Percentiles rank a stretch among this genome's conserved stretches.
phyloP scores from a whole-genome alignment of 768 basidiomycete species.

The Boletus huronensis region DNA sequence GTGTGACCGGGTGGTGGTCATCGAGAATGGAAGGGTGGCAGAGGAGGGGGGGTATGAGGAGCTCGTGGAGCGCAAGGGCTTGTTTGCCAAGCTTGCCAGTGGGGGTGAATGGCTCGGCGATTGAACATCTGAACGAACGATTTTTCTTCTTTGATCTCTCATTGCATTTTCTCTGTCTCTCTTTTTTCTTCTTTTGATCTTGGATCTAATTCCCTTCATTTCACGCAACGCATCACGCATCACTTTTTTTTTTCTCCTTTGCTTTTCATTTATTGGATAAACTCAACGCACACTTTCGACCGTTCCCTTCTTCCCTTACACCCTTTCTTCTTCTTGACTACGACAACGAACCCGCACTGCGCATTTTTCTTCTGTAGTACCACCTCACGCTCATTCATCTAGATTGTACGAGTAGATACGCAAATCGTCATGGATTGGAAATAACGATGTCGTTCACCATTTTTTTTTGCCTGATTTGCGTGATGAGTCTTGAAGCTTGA shows the following conservation, averaged over 20 bases:
- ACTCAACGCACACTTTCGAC: too few species aligned
- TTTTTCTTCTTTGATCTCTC: not conserved
- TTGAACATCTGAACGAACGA: conserved; percentile 5
- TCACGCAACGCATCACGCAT: not conserved
- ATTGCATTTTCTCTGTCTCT: not conserved
- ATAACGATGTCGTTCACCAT: not conserved
- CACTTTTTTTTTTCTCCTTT: not conserved
- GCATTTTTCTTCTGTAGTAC: conserved; percentile 20
- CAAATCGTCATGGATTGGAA: not conserved
- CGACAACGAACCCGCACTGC: conserved; percentile 11
- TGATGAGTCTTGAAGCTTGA: too few species aligned
- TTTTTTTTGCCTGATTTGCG: not conserved
- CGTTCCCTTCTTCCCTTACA: too few species aligned
- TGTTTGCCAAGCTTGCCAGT: conserved; percentile 73
- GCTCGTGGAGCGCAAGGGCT: conserved; percentile 61
- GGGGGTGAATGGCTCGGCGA: conserved; percentile 66
- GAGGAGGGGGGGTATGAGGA: conserved; percentile 78
- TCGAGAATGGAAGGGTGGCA: conserved; percentile 71
- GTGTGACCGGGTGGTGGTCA: conserved; percentile 85
- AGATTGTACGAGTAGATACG: conserved; percentile 8
- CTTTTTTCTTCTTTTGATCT: not conserved
- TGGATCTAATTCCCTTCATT: not conserved
- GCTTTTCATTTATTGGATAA: not conserved
- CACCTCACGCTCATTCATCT: conserved; percentile 18
- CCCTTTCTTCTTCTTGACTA: too few species aligned